A percentile compares a stretch with the other conserved stretches of the same genome.
Conservation (phyloP, 192 early-diverging fungal species). For the Podila minutissima region DNA sequence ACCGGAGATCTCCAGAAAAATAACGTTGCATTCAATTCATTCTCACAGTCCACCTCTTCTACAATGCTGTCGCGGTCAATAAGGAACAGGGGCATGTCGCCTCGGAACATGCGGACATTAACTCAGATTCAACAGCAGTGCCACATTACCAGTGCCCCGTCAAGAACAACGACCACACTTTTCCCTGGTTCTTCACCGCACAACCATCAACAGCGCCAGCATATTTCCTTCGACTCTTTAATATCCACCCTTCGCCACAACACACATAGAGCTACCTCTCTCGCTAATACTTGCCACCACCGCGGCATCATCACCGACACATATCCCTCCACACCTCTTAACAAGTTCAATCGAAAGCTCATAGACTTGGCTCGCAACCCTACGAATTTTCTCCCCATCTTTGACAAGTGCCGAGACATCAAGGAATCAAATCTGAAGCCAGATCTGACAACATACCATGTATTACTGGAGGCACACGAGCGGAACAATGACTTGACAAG, state of each 20-base stretch:
- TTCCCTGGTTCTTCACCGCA: too few species aligned
- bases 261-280: not conserved
- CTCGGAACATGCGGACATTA: too few species aligned
- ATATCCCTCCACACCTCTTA: conserved; percentile 26
- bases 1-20: too few species aligned
- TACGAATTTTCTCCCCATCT: conserved; percentile 16
- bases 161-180: too few species aligned
- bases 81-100: too few species aligned
- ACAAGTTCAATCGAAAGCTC: conserved; percentile 22
- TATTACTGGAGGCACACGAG: conserved; percentile 46
- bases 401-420: conserved; percentile 52
- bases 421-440: conserved; percentile 43
- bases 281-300: not conserved
- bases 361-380: conserved; percentile 12
- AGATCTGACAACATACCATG: conserved; percentile 53
- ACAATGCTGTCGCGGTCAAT: too few species aligned
- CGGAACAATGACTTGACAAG: conserved; percentile 14
- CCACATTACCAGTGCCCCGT: too few species aligned
- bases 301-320: conserved; percentile 34
- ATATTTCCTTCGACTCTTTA: too few species aligned
- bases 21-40: too few species aligned
- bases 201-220: too few species aligned
- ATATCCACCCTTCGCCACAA: not conserved
- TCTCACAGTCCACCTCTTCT: too few species aligned
- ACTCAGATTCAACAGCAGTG: too few species aligned